Conservation (phyloP, 805 yeast species). For the Saccharomycopsis fibuligera region DNA sequence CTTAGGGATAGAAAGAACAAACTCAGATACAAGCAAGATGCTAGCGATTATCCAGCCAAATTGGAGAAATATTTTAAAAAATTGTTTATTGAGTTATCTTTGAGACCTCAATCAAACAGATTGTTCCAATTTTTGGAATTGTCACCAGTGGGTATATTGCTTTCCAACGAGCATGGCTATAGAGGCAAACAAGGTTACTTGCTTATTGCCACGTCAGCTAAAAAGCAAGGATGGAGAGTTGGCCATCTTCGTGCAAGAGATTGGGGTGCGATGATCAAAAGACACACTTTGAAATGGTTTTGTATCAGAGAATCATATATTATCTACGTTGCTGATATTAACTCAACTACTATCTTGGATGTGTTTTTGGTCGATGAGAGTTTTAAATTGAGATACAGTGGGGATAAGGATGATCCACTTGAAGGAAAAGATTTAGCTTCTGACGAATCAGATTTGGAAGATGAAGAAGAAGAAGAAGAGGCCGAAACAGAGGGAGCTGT, state of each 20-base stretch:
- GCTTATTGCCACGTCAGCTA: conserved; percentile 74
- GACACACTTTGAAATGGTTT: conserved; percentile 89
- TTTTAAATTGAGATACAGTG: conserved; percentile 53
- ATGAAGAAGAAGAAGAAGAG: conserved; percentile 41
- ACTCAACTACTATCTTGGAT: conserved; percentile 83
- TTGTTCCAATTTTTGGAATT: conserved; percentile 84
- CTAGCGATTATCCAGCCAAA: conserved; percentile 29
- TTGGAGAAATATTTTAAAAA: conserved; percentile 65
- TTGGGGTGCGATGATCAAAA: conserved; percentile 75
- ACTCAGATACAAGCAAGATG: neutral
- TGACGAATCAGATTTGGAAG: conserved; percentile 30
- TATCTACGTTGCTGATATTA: conserved; percentile 77
- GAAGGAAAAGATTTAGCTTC: too few relatives aligned
- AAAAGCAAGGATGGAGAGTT: conserved; percentile 92
- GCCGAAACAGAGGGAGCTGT: conserved; percentile 30
- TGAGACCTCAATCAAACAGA: conserved; percentile 76
- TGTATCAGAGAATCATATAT: conserved; percentile 79
- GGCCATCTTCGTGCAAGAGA: conserved; percentile 79
- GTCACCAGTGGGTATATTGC: conserved; percentile 77
- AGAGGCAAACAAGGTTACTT: conserved; percentile 88
- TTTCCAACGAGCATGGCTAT: conserved; percentile 75
- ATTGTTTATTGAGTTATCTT: conserved; percentile 50
- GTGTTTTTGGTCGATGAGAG: conserved; percentile 80
- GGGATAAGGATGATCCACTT: conserved; percentile 26
- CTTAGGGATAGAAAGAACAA: neutral